Evolutionary conservation across 805 yeast species (phyloP).

Genomic region (Ogataea siamensis): DNA sequence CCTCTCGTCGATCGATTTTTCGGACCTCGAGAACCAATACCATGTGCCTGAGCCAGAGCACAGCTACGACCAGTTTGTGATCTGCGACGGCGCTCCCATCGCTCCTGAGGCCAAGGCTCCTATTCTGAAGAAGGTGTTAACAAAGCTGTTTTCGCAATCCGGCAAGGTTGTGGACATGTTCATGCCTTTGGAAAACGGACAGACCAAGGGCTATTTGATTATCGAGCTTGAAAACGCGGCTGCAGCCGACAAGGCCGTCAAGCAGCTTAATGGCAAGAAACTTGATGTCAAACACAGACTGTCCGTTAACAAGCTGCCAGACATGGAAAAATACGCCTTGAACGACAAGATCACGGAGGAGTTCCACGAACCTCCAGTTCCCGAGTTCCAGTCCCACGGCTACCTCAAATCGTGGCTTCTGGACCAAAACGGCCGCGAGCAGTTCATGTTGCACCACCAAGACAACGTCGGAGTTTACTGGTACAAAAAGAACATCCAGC

Average conservation of each 20-base stretch:
- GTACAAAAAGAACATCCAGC: slow-evolving; percentile 68
- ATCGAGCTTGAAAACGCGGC: slow-evolving; percentile 71
- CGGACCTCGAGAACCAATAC: slow-evolving; percentile 80
- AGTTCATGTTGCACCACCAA: slow-evolving; percentile 73
- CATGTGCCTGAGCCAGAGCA: slow-evolving; percentile 54
- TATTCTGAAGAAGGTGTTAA: slow-evolving; percentile 78
- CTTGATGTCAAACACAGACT: slow-evolving; percentile 92
- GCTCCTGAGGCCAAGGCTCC: slow-evolving; percentile 89
- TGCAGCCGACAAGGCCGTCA: slow-evolving; percentile 75
- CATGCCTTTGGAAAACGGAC: slow-evolving; percentile 78
- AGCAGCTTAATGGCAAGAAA: slow-evolving; percentile 80
- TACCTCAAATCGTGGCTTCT: slow-evolving; percentile 88
- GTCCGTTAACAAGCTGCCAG: slow-evolving; percentile 76
- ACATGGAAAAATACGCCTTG: slow-evolving; percentile 74
- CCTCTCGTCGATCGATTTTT: slow-evolving; percentile 63
- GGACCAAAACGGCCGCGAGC: slow-evolving; percentile 88
- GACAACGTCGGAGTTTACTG: slow-evolving; percentile 84
- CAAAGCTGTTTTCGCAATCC: slow-evolving; percentile 71
- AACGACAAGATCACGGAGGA: slow-evolving; percentile 59
- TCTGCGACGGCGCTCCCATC: slow-evolving; percentile 93
- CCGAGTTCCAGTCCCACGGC: slow-evolving; percentile 72
- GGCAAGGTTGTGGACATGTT: slow-evolving; percentile 79
- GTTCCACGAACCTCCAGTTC: slow-evolving; percentile 68
- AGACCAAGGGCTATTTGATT: slow-evolving; percentile 82
- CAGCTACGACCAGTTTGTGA: slow-evolving; percentile 72